Percentiles rank a stretch among this genome's conserved stretches.
Conservation (phyloP, 78 protist genomes). For the Protostelium mycophagum region DNA sequence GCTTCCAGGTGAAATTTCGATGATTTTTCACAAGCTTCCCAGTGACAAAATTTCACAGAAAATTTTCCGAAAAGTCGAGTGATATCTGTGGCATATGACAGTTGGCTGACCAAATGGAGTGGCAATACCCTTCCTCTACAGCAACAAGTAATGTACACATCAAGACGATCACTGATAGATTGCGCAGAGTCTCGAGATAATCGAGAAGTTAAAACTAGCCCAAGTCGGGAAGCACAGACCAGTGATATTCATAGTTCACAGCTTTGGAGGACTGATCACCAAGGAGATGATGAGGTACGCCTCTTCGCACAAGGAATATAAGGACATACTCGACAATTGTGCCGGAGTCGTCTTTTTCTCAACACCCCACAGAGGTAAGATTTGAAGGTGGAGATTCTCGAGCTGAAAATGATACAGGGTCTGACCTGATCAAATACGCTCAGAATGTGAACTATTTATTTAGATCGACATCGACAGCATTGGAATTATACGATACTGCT, state of each 20-base stretch:
- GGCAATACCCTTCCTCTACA: conserved; percentile 4
- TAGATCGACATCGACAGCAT: conserved; percentile 5
- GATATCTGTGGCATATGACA: conserved; percentile 14
- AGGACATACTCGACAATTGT: conserved; percentile 2
- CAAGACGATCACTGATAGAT: no score
- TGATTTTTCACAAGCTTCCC: not conserved
- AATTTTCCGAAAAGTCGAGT: conserved; percentile 8
- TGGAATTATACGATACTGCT: not conserved
- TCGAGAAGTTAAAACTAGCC: conserved; percentile 24
- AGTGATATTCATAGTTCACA: conserved; percentile 20
- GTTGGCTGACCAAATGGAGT: conserved; percentile 22
- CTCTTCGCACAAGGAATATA: not conserved
- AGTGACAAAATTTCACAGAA: not conserved
- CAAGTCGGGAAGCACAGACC: conserved; percentile 33
- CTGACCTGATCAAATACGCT: conserved; percentile 9
- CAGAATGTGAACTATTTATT: conserved; percentile 12
- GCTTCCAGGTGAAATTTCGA: not conserved
- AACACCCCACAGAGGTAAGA: conserved; percentile 29
- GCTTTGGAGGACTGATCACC: conserved; percentile 35
- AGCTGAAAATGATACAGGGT: not conserved
- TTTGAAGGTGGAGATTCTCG: not conserved
- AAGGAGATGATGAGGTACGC: conserved; percentile 34
- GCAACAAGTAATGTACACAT: not conserved
- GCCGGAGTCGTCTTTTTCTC: conserved; percentile 20
- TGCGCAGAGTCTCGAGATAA: conserved; percentile 12